These are phyloP conservation scores for Passalora sequoiae DNA, from an alignment of 2,329 filamentous ascomycete species.

Conservation along the genomic window DNA sequence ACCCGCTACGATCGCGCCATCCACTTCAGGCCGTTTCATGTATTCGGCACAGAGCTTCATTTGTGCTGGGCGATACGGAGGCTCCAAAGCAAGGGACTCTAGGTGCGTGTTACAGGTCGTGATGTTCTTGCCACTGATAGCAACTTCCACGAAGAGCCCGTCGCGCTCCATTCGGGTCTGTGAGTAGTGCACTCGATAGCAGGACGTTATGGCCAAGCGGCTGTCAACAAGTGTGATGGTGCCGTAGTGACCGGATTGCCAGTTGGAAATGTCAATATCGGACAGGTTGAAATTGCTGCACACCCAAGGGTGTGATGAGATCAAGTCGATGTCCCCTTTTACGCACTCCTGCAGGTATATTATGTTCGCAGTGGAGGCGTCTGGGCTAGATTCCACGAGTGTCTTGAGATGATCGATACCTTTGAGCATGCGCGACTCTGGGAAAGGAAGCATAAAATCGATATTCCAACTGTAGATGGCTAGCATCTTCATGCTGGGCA, in stretches of 20 bases:
- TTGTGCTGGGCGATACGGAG: slow-evolving; percentile 48
- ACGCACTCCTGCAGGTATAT: slow-evolving; percentile 54
- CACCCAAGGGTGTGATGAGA: slow-evolving; percentile 46
- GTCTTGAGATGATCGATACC: slow-evolving; percentile 39
- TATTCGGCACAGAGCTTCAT: slow-evolving; percentile 42
- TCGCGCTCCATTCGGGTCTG: slow-evolving; percentile 49
- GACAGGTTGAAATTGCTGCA: slow-evolving; percentile 46
- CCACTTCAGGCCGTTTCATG: slow-evolving; percentile 38
- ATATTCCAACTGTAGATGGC: slow-evolving; percentile 47
- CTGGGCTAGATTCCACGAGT: slow-evolving; percentile 23
- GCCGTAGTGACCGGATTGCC: slow-evolving; percentile 47
- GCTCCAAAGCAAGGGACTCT: slow-evolving; percentile 49
- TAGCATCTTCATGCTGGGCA: slow-evolving; percentile 17
- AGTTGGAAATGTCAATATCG: slow-evolving; percentile 42
- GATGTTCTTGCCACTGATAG: slow-evolving; percentile 33
- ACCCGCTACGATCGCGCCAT: slow-evolving; percentile 45
- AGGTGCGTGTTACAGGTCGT: slow-evolving; percentile 55
- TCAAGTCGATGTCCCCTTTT: slow-evolving; percentile 41
- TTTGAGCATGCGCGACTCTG: slow-evolving; percentile 38
- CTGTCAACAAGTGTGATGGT: slow-evolving; percentile 50
- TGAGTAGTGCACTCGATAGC: slow-evolving; percentile 50
- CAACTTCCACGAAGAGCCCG: slow-evolving; percentile 52
- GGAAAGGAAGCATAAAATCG: slow-evolving; percentile 40
- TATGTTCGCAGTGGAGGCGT: slow-evolving; percentile 27
- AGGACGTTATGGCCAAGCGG: slow-evolving; percentile 40